These are phyloP conservation scores for Auxenochlorella protothecoides DNA, from an alignment of 139 green algal species.

Conservation along the genomic window DNA sequence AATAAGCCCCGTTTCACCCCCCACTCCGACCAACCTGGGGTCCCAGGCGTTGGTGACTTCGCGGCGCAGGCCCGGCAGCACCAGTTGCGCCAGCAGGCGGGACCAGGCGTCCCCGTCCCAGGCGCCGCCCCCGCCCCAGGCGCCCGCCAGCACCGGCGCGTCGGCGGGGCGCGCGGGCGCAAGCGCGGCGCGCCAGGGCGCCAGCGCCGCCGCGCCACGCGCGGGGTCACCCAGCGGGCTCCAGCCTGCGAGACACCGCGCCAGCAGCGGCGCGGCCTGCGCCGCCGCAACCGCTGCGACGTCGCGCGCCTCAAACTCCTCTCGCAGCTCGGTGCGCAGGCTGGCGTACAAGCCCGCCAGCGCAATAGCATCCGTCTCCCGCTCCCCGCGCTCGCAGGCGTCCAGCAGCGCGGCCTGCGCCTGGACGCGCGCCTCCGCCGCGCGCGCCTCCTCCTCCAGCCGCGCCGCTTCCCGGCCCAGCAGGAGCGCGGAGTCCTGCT, in stretches of 20 bases:
- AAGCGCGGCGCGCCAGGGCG: not conserved
- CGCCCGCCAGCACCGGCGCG: too few species aligned
- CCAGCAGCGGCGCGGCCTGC: conserved; percentile 28
- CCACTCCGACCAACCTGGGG: conserved; percentile 18
- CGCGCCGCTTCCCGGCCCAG: conserved; percentile 51
- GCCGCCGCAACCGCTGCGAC: conserved; percentile 55
- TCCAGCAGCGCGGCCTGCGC: not conserved
- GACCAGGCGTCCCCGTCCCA: conserved; percentile 53
- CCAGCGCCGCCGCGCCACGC: too few species aligned
- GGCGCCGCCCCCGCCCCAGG: too few species aligned
- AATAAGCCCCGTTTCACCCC: too few species aligned
- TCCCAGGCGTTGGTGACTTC: conserved; percentile 71
- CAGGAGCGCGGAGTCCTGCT: conserved; percentile 73
- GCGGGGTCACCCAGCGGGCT: not conserved
- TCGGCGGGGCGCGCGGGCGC: too few species aligned
- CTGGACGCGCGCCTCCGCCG: conserved; percentile 9
- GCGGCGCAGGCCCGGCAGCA: conserved; percentile 69
- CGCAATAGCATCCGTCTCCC: conserved; percentile 4
- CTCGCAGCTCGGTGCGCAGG: conserved; percentile 35
- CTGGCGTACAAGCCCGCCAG: conserved; percentile 33
- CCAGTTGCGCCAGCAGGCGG: conserved; percentile 52
- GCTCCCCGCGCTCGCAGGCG: not conserved
- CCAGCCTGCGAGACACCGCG: not conserved
- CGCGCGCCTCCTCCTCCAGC: conserved; percentile 36
- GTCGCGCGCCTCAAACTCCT: conserved; percentile 82